These are phyloP conservation scores for Rosellinia necatrix DNA, from an alignment of 2,329 filamentous ascomycete genomes.

Conservation along the genomic window DNA sequence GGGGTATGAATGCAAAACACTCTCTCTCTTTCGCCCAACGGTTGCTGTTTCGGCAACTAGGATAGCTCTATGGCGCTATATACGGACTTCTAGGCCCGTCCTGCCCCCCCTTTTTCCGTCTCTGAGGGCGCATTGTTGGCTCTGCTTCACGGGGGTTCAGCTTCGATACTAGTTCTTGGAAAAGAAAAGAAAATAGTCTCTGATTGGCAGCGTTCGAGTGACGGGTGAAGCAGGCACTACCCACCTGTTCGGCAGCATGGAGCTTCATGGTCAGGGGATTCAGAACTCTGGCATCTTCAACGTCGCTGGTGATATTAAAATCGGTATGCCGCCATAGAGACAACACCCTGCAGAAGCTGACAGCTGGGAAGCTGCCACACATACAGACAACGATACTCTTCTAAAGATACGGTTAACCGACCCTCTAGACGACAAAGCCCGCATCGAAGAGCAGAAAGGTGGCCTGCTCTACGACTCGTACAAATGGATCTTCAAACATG, in stretches of 20 bases:
- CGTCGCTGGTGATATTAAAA: not conserved
- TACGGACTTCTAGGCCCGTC: too few relatives aligned
- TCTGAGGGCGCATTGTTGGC: not conserved
- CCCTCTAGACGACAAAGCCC: constrained; percentile 18
- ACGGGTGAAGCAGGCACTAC: not conserved
- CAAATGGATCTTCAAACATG: constrained; percentile 43
- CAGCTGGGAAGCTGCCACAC: not conserved
- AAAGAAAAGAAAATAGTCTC: too few relatives aligned
- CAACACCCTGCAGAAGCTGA: not conserved
- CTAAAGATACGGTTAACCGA: constrained; percentile 5
- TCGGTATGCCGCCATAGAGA: not conserved
- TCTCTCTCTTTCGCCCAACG: too few relatives aligned
- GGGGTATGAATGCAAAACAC: too few relatives aligned
- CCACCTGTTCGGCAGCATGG: not conserved
- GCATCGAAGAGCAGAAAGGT: constrained; percentile 44
- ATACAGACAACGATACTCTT: not conserved
- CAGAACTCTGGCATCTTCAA: not conserved
- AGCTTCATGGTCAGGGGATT: constrained; percentile 4
- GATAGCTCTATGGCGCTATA: too few relatives aligned
- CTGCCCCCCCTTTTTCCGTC: too few relatives aligned
- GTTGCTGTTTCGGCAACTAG: too few relatives aligned
- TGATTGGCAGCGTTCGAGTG: not conserved
- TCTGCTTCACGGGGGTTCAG: too few relatives aligned
- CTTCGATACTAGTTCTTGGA: too few relatives aligned
- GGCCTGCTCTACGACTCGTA: constrained; percentile 42